A percentile compares a stretch with the other conserved stretches of the same genome.
phyloP scores from a whole-genome alignment of 352 stramenopile species.

The Phytophthora sp. region DNA sequence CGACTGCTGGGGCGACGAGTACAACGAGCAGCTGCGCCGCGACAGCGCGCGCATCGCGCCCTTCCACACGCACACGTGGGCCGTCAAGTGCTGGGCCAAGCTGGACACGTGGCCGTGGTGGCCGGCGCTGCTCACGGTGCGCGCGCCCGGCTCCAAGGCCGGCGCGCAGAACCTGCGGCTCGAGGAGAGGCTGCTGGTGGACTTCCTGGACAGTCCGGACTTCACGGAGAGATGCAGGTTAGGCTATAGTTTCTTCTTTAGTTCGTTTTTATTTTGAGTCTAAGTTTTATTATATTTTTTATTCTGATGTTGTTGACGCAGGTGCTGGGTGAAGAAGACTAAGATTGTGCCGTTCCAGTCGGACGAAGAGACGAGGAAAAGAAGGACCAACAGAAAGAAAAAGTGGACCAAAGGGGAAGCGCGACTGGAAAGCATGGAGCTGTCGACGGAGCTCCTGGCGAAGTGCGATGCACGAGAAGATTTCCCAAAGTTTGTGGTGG shows the following conservation, averaged over 20 bases:
- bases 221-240: slow-evolving; percentile 39
- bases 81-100: slow-evolving; percentile 79
- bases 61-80: slow-evolving; percentile 72
- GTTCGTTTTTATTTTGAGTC: slow-evolving; percentile 3
- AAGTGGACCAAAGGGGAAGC: slow-evolving; percentile 3
- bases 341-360: slow-evolving; percentile 45
- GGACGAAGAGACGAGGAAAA: slow-evolving; percentile 18
- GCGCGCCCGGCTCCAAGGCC: slow-evolving; percentile 36
- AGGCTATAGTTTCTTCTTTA: slow-evolving; percentile 8
- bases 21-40: slow-evolving; percentile 57
- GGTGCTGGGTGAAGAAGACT: slow-evolving; percentile 57
- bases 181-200: slow-evolving; percentile 53
- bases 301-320: slow-evolving; percentile 6
- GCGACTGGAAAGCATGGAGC: slow-evolving; percentile 29
- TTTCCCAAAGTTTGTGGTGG: slow-evolving; percentile 56
- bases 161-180: slow-evolving; percentile 40
- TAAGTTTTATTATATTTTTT: slow-evolving; percentile 1
- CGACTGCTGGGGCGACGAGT: slow-evolving; percentile 68
- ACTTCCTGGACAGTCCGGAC: slow-evolving; percentile 54
- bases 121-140: slow-evolving; percentile 59
- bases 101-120: slow-evolving; percentile 76
- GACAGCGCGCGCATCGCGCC: slow-evolving; percentile 62
- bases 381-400: slow-evolving; percentile 22
- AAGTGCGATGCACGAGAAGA: slow-evolving; percentile 44
- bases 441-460: slow-evolving; percentile 37